Base-by-base conservation (phyloP, 1,284 basidiomycete species). In the Peniophora sp. region DNA sequence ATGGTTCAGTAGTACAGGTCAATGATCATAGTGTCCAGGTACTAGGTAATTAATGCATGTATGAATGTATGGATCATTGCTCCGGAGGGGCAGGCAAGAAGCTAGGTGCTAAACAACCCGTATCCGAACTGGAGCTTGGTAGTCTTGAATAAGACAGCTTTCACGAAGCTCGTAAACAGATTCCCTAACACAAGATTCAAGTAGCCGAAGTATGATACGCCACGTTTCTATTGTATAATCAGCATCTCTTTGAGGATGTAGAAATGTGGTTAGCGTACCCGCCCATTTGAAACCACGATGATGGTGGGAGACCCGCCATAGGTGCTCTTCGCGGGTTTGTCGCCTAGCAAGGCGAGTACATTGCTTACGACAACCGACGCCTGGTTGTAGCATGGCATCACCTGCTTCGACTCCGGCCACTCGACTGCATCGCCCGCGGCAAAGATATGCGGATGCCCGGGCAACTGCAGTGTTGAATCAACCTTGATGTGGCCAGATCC, bases 261-360 rank as follows among this genome's bases (percentile, higher is more conserved):
- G 37, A 11, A 24, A n/a, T n/a, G n/a, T n/a, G n/a, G n/a, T n/a
- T n/a, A n/a, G 57, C 73, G 51, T 47, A 83, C 83, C 73, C 69
- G 79, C 50, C 83, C 83, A 51, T 78, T 72, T 9, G 81, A 79
- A 50, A 85, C 58, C 20, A 76, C 39, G 45, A 85, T 80, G 52
- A 77, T 53, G 61, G 85, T 82, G 0, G 60, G 51, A 18, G 64
- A 64, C 15, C 79, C 78, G 49, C 74, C 72, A 63, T 86, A 85
- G 14, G 58, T 58, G 54, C 69, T 72, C 54, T 67, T 60, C 1
- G 61, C 53, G 9, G 60, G 53, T 10, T 45, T 22, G n/a, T 24
- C 43, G 18, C 5, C 8, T 3, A 45, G 43, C 5, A 45, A 5
- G 43, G 18, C 23, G 23, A 45, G 43, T 15, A 45, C 43, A 20